Conservation (phyloP, 2,329 filamentous ascomycete genomes). For the Exophiala viscosa region DNA sequence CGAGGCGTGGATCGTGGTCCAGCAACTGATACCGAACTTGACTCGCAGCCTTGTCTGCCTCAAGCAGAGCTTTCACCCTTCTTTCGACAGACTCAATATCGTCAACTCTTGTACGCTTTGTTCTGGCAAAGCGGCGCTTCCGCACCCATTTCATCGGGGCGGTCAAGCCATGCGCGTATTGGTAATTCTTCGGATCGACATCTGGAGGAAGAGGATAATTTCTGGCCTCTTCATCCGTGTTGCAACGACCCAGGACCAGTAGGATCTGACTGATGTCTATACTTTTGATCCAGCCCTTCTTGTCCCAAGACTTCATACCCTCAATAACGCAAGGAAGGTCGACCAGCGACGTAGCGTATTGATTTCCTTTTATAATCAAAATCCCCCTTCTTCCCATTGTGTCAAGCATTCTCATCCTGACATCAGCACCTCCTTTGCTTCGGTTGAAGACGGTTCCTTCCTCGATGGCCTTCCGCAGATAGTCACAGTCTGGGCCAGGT, state of each 20-base stretch:
- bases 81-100: conserved; percentile 82
- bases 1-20: conserved; percentile 46
- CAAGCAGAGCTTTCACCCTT: conserved; percentile 69
- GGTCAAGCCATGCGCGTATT: conserved; percentile 81
- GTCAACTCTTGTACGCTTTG: conserved; percentile 75
- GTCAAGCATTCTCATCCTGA: conserved; percentile 72
- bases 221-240: conserved; percentile 62
- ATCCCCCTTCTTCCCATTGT: conserved; percentile 68
- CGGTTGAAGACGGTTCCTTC: conserved; percentile 71
- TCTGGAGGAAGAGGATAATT: conserved; percentile 67
- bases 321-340: conserved; percentile 85
- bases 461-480: conserved; percentile 70
- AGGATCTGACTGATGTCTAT: conserved; percentile 89
- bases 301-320: conserved; percentile 90
- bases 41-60: conserved; percentile 61
- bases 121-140: conserved; percentile 66
- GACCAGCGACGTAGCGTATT: conserved; percentile 74
- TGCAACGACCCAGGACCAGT: conserved; percentile 67
- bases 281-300: conserved; percentile 81
- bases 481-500: conserved; percentile 80
- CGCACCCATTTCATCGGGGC: conserved; percentile 83
- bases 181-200: conserved; percentile 63
- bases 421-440: conserved; percentile 66
- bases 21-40: conserved; percentile 64
- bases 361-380: conserved; percentile 64